These are phyloP conservation scores for Neocallimastix lanati DNA, from an alignment of 192 early-diverging fungal genomes.

Conservation along the genomic window DNA sequence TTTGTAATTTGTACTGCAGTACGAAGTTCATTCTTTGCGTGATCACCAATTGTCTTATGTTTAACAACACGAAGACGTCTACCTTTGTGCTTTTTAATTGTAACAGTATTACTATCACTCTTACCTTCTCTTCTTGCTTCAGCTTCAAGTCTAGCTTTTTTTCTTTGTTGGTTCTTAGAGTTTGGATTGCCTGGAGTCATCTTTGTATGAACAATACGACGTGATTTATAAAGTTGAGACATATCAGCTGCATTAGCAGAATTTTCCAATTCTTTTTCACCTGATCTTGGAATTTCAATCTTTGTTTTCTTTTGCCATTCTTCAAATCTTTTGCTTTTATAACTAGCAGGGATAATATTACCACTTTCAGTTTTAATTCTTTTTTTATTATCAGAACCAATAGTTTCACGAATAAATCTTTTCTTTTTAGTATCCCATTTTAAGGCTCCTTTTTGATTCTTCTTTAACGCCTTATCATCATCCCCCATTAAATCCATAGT, in stretches of 20 bases:
- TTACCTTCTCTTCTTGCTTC: background rate
- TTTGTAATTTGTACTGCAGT: slow-evolving; percentile 63
- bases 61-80: background rate
- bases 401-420: slow-evolving; percentile 67
- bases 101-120: background rate
- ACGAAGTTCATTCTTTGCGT: slow-evolving; percentile 57
- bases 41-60: background rate
- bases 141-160: background rate
- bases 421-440: slow-evolving; percentile 91
- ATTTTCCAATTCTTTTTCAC: slow-evolving; percentile 61
- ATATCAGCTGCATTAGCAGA: slow-evolving; percentile 16
- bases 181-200: background rate
- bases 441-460: slow-evolving; percentile 33
- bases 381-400: slow-evolving; percentile 92
- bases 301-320: slow-evolving; percentile 85
- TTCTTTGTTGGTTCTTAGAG: background rate
- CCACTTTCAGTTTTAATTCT: slow-evolving; percentile 81
- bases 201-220: background rate
- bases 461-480: slow-evolving; percentile 41
- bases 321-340: slow-evolving; percentile 66
- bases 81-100: background rate
- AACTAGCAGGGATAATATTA: slow-evolving; percentile 69
- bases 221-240: slow-evolving; percentile 3
- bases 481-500: slow-evolving; percentile 64
- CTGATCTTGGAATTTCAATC: slow-evolving; percentile 55